phyloP scores from a whole-genome alignment of 2,329 filamentous ascomycete genomes.

The Fusarium papillatum region DNA sequence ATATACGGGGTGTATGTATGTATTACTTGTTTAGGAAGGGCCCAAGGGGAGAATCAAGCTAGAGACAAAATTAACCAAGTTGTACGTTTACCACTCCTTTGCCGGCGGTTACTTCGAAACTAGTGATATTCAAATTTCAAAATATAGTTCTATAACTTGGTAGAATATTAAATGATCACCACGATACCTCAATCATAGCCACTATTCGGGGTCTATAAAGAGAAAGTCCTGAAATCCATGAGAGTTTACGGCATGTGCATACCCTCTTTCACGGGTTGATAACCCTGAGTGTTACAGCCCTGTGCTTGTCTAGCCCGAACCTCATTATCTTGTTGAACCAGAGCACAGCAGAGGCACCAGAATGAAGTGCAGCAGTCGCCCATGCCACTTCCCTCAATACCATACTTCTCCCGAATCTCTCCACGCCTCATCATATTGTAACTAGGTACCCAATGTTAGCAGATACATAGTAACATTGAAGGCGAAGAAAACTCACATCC shows the following conservation, averaged over 20 bases:
- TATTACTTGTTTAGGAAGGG: background rate
- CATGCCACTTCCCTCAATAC: conserved; percentile 18
- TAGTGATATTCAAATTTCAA: background rate
- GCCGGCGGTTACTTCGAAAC: background rate
- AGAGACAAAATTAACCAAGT: background rate
- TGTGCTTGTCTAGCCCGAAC: conserved; percentile 1
- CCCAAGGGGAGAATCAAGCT: background rate
- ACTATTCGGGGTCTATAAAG: accelerated
- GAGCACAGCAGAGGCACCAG: conserved; percentile 23
- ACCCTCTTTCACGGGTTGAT: background rate
- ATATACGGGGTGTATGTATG: too few relatives aligned
- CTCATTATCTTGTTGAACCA: conserved; percentile 21
- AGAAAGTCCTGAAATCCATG: background rate
- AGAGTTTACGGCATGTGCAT: background rate
- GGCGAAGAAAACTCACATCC: background rate
- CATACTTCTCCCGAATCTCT: conserved; percentile 12
- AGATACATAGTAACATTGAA: background rate
- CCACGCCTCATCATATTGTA: background rate
- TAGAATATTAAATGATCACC: background rate
- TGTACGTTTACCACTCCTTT: background rate
- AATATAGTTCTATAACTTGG: background rate
- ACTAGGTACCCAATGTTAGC: background rate
- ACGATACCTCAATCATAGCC: background rate
- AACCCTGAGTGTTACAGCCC: background rate
- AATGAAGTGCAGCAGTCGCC: conserved; percentile 17